These are phyloP conservation scores for Middelhovenomyces tepae DNA, from an alignment of 805 yeast genomes.

Conservation along the genomic window DNA sequence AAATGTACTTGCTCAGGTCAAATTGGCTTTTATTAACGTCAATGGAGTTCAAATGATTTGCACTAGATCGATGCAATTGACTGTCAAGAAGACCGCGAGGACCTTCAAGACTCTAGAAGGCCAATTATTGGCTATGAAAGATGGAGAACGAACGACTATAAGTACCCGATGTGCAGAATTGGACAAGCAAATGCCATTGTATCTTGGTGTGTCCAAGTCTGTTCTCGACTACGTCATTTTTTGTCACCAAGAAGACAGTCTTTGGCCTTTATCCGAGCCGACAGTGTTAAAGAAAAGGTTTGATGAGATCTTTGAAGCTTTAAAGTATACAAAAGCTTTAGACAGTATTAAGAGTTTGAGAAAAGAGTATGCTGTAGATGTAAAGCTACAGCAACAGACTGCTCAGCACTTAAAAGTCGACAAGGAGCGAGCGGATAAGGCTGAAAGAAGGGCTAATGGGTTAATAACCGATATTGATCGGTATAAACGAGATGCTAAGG, in stretches of 20 bases:
- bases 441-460: conserved; percentile 38
- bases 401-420: conserved; percentile 72
- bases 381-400: conserved; percentile 65
- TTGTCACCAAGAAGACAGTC: conserved; percentile 94
- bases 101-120: conserved; percentile 91
- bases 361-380: conserved; percentile 69
- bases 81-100: conserved; percentile 48
- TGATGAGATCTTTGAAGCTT: conserved; percentile 94
- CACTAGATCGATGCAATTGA: conserved; percentile 74
- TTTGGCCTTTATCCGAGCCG: conserved; percentile 96
- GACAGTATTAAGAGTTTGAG: conserved; percentile 67
- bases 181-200: conserved; percentile 70
- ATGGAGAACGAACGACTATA: conserved; percentile 62
- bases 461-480: conserved; percentile 37
- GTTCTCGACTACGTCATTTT: conserved; percentile 86
- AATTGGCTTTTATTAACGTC: conserved; percentile 70
- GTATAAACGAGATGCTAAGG: conserved; percentile 41
- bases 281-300: conserved; percentile 79
- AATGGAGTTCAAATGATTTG: conserved; percentile 73
- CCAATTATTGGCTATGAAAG: conserved; percentile 54
- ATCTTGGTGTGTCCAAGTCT: conserved; percentile 81
- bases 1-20: conserved; percentile 82
- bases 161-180: conserved; percentile 79
- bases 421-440: conserved; percentile 57
- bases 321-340: conserved; percentile 83